These are phyloP conservation scores for Colletotrichum abscissum DNA, from an alignment of 2,329 filamentous ascomycete genomes.

Conservation along the genomic window DNA sequence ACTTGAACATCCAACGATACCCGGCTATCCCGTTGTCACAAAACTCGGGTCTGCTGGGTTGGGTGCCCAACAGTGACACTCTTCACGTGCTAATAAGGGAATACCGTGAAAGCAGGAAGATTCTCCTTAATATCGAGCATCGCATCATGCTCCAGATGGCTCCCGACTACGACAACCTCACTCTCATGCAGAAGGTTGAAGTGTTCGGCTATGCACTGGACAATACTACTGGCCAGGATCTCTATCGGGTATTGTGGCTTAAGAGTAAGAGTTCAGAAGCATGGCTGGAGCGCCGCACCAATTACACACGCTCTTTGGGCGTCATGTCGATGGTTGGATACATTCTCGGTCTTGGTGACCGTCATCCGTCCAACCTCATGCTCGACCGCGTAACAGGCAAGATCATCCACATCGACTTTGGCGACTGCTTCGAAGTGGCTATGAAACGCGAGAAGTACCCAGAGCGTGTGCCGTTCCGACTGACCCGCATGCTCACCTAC, in stretches of 20 bases:
- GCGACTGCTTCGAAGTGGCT: slow-evolving; percentile 98
- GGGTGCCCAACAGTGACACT: slow-evolving; percentile 98
- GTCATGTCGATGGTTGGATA: slow-evolving; percentile 99
- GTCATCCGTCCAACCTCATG: slow-evolving; percentile 98
- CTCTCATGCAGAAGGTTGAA: slow-evolving; percentile 99
- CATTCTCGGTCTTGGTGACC: slow-evolving; percentile 94
- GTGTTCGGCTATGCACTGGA: slow-evolving; percentile 99
- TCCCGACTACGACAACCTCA: slow-evolving; percentile 97
- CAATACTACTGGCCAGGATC: slow-evolving; percentile 98
- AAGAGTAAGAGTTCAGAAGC: slow-evolving; percentile 99
- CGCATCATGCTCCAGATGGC: slow-evolving; percentile 99
- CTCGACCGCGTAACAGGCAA: slow-evolving; percentile 95
- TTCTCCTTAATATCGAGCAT: slow-evolving; percentile 98
- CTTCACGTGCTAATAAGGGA: slow-evolving; percentile 96
- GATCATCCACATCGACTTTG: slow-evolving; percentile 99
- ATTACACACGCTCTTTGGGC: slow-evolving; percentile 95
- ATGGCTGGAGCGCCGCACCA: slow-evolving; percentile 98
- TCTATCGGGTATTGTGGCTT: slow-evolving; percentile 97
- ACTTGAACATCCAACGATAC: slow-evolving; percentile 95
- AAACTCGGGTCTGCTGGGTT: slow-evolving; percentile 93
- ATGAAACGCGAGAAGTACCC: slow-evolving; percentile 99
- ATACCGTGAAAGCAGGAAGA: slow-evolving; percentile 96
- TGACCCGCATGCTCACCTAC: slow-evolving; percentile 98
- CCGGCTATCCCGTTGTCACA: slow-evolving; percentile 97
- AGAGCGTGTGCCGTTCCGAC: slow-evolving; percentile 94